Conservation (phyloP, 192 early-diverging fungal species). For the Phycomyces nitens region DNA sequence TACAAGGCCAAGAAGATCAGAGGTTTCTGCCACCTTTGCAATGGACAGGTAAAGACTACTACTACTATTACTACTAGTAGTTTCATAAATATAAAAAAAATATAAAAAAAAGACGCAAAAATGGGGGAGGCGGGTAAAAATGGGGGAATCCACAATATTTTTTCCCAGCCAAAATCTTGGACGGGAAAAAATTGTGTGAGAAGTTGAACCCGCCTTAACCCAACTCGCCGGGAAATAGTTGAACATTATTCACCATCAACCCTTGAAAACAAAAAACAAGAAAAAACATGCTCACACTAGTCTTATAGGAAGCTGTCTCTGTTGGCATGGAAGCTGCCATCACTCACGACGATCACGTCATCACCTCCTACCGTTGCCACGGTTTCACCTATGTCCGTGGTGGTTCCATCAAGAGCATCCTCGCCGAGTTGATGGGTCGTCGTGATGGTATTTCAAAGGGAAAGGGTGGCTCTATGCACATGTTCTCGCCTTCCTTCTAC, state of each 20-base stretch:
- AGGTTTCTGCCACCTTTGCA: slow-evolving; percentile 98
- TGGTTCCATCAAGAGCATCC: slow-evolving; percentile 55
- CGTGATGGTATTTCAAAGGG: slow-evolving; percentile 83
- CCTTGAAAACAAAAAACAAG: no score
- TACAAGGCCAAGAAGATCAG: slow-evolving; percentile 97
- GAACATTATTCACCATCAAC: no score
- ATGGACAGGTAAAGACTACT: slow-evolving; percentile 72
- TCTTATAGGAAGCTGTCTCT: slow-evolving; percentile 75
- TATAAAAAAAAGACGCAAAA: background rate
- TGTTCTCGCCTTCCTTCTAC: slow-evolving; percentile 94
- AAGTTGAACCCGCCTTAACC: background rate
- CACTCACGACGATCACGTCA: slow-evolving; percentile 84
- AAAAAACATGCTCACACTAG: background rate
- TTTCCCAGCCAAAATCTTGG: background rate
- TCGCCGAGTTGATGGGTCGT: slow-evolving; percentile 84
- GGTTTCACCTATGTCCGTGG: slow-evolving; percentile 92
- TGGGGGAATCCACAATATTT: slow-evolving; percentile 17
- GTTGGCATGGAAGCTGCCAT: slow-evolving; percentile 93
- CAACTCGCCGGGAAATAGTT: background rate
- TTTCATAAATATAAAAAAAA: background rate
- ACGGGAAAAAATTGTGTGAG: background rate
- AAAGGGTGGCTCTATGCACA: slow-evolving; percentile 99
- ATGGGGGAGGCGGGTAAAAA: slow-evolving; percentile 20
- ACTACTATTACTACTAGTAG: background rate
- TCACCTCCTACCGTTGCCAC: slow-evolving; percentile 98